Conservation (phyloP, 2,329 filamentous ascomycete species). For the Colletotrichum coccodes region DNA sequence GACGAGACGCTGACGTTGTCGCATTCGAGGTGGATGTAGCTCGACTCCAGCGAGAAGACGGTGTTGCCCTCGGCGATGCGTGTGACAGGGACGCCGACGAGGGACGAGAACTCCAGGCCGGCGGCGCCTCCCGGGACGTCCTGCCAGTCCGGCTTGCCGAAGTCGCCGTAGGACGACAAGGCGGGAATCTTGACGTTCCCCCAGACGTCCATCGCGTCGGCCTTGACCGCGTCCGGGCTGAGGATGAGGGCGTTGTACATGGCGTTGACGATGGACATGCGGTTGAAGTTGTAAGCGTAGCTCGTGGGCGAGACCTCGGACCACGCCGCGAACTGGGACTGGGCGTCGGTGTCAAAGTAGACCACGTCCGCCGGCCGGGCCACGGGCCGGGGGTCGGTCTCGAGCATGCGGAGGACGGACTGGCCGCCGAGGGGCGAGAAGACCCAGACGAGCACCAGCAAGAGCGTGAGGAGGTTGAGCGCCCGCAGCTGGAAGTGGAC, state of each 20-base stretch:
- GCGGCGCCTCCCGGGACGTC: background rate
- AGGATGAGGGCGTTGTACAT: conserved; percentile 35
- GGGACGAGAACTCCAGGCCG: background rate
- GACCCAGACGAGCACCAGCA: conserved; percentile 40
- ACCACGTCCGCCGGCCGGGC: background rate
- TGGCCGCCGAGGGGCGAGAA: conserved; percentile 44
- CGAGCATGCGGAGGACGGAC: conserved; percentile 37
- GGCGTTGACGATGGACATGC: background rate
- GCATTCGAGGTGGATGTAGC: conserved; percentile 17
- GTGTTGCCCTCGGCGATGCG: conserved; percentile 5
- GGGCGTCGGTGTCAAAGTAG: background rate
- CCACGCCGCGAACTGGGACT: background rate
- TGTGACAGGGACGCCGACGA: conserved; percentile 8
- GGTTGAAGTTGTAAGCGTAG: background rate
- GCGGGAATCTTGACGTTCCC: conserved; percentile 42
- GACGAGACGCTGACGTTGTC: background rate
- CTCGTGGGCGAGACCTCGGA: background rate
- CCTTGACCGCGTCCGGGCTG: conserved; percentile 34
- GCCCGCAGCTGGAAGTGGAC: conserved; percentile 39
- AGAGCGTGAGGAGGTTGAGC: conserved; percentile 38
- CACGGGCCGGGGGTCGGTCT: background rate
- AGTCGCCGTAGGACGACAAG: background rate
- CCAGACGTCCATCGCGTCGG: conserved; percentile 38
- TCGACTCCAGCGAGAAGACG: conserved; percentile 14
- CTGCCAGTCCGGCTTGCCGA: background rate